Percentiles rank a stretch among this genome's conserved stretches.
These are phyloP conservation scores for Cunninghamia lanceolata DNA, from an alignment of 75 land plant genomes.

Conservation along the genomic window DNA sequence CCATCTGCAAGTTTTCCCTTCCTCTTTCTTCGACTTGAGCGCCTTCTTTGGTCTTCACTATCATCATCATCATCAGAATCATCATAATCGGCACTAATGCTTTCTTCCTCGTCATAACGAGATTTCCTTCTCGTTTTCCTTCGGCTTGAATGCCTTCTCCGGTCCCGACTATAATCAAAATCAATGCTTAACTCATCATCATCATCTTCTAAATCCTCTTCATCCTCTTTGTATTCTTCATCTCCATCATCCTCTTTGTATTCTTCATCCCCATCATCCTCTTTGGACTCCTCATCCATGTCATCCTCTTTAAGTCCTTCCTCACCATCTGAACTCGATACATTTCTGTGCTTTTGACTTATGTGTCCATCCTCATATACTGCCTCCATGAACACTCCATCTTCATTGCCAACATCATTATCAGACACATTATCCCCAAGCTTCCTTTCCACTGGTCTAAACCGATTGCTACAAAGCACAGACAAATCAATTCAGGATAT, in stretches of 20 bases:
- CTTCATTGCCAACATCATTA: conserved; percentile 74
- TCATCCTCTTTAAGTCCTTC: not conserved
- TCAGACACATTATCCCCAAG: conserved; percentile 64
- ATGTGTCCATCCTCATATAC: conserved; percentile 78
- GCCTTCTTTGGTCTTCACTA: not conserved
- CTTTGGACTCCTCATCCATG: conserved; percentile 5
- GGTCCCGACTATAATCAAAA: conserved; percentile 24
- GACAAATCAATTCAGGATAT: not conserved
- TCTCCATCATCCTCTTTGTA: conserved; percentile 18
- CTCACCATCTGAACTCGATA: conserved; percentile 44
- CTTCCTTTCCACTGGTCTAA: conserved; percentile 48
- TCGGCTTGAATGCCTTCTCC: conserved; percentile 40
- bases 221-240: conserved; percentile 67
- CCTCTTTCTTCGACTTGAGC: conserved; percentile 13
- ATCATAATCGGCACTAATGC: not conserved
- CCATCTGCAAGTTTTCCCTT: conserved; percentile 48
- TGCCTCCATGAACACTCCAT: conserved; percentile 91
- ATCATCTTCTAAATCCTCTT: conserved; percentile 61
- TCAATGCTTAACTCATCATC: conserved; percentile 64
- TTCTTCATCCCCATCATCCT: conserved; percentile 14
- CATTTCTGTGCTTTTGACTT: conserved; percentile 34
- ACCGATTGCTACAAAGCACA: conserved; percentile 42
- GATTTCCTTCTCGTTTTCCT: conserved; percentile 11
- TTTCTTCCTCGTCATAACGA: not conserved
- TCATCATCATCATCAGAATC: conserved; percentile 2